Conservation (phyloP, 257 asterid genomes). For the Thymus mandschuricus region DNA sequence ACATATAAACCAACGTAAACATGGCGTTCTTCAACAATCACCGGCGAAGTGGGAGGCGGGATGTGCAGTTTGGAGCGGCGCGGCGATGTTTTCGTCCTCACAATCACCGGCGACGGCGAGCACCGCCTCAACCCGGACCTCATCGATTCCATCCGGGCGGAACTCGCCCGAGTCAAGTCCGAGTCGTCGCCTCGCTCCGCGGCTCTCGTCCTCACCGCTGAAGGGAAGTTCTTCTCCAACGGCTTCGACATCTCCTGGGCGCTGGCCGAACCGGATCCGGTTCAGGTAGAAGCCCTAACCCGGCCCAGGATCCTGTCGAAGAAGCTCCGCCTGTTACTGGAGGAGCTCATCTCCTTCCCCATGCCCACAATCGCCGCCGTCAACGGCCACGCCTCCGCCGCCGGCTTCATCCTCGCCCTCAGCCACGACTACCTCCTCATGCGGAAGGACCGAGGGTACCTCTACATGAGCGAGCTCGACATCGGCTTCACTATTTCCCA, state of each 20-base stretch:
- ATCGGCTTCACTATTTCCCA: constrained; percentile 42
- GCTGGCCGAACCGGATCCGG: constrained; percentile 33
- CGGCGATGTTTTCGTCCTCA: constrained; percentile 60
- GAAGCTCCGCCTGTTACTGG: constrained; percentile 56
- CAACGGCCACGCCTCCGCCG: constrained; percentile 71
- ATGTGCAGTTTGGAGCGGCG: constrained; percentile 57
- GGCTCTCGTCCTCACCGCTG: constrained; percentile 67
- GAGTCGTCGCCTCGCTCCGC: constrained; percentile 40
- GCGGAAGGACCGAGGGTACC: constrained; percentile 60
- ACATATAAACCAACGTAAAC: too few species aligned
- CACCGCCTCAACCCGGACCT: constrained; percentile 70
- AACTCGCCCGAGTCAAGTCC: constrained; percentile 41
- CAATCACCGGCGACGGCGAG: constrained; percentile 57
- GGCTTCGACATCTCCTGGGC: constrained; percentile 77
- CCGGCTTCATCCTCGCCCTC: constrained; percentile 56
- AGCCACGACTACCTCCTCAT: constrained; percentile 66
- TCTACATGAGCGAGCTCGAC: constrained; percentile 74
- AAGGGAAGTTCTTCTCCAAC: constrained; percentile 79
- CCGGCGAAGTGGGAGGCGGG: neutral
- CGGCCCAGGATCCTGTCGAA: constrained; percentile 42
- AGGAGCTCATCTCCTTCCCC: constrained; percentile 62
- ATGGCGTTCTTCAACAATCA: too few species aligned
- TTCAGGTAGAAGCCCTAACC: constrained; percentile 6
- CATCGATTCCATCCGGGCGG: constrained; percentile 55
- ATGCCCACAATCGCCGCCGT: constrained; percentile 88